These are phyloP conservation scores for Paecilomyces sp. DNA, from an alignment of 2,329 filamentous ascomycete species.

Conservation along the genomic window DNA sequence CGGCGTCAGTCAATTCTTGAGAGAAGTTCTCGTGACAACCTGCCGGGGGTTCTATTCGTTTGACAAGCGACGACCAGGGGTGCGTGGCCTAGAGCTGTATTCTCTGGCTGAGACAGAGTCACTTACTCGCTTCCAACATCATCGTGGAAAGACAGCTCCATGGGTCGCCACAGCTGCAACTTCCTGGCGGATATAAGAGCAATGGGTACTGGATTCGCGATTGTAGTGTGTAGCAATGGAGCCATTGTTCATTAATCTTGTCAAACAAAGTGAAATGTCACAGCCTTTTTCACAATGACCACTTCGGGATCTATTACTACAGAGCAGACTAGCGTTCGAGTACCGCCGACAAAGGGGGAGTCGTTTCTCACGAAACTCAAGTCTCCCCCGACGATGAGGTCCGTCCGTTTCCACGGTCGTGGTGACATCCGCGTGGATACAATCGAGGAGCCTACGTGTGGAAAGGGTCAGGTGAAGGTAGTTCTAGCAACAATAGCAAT, in stretches of 20 bases:
- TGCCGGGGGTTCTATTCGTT: neutral
- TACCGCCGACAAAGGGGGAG: neutral
- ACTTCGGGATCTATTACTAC: neutral
- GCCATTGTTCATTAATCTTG: neutral
- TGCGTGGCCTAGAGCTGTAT: neutral
- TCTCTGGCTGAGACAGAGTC: neutral
- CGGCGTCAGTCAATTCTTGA: neutral
- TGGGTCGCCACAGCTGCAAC: neutral
- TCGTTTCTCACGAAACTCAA: conserved; percentile 6
- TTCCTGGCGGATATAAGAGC: neutral
- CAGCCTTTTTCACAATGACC: neutral
- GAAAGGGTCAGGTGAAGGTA: conserved; percentile 43
- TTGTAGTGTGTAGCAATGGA: neutral
- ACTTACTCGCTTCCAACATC: neutral
- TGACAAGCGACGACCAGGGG: neutral
- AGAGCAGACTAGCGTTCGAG: neutral
- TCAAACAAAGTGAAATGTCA: neutral
- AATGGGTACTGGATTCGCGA: neutral
- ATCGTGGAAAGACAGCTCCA: neutral
- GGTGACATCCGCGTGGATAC: conserved; percentile 23
- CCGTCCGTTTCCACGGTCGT: conserved; percentile 23
- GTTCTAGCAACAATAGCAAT: conserved; percentile 1
- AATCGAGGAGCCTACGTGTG: conserved; percentile 26
- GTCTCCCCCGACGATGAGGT: conserved; percentile 14
- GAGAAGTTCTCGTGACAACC: neutral